Evolutionary conservation across 2,329 filamentous ascomycete genomes (phyloP).

Genomic region (Emericellopsis cladophorae): DNA sequence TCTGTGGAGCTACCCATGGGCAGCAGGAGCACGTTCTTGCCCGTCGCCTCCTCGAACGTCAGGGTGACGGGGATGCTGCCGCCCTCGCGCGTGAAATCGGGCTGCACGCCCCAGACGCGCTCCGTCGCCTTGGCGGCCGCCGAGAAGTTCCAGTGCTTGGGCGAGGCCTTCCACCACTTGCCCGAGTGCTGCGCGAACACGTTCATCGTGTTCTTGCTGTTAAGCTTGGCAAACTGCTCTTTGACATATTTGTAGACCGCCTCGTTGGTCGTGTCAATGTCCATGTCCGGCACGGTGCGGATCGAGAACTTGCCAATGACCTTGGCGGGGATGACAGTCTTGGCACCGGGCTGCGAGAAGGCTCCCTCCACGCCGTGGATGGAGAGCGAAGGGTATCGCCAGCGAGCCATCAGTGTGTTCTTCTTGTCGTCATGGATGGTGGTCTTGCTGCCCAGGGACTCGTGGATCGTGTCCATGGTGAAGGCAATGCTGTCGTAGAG

Average conservation of each 20-base stretch:
- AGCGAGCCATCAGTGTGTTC: conserved; percentile 84
- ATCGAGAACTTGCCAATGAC: conserved; percentile 98
- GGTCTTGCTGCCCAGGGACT: conserved; percentile 81
- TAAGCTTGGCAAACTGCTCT: conserved; percentile 72
- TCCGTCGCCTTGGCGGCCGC: conserved; percentile 93
- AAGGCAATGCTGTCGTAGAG: conserved; percentile 89
- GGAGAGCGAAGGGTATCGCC: conserved; percentile 88
- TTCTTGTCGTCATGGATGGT: conserved; percentile 84
- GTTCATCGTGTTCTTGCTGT: conserved; percentile 84
- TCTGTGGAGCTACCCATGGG: conserved; percentile 98
- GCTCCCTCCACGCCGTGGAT: conserved; percentile 92
- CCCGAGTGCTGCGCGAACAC: conserved; percentile 77
- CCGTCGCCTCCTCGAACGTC: conserved; percentile 93
- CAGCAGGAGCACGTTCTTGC: conserved; percentile 90
- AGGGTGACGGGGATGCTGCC: conserved; percentile 95
- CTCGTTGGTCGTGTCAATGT: conserved; percentile 77
- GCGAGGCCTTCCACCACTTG: conserved; percentile 97
- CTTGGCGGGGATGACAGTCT: conserved; percentile 97
- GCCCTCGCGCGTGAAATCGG: conserved; percentile 92
- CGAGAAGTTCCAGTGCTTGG: conserved; percentile 97
- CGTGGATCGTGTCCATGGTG: conserved; percentile 90
- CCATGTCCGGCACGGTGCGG: conserved; percentile 94
- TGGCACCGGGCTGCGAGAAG: conserved; percentile 84
- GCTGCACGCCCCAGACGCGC: conserved; percentile 84
- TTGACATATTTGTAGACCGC: conserved; percentile 75